A percentile compares a stretch with the other conserved stretches of the same genome.
Evolutionary conservation across 257 asterid genomes (phyloP).

Genomic region (Plectranthus barbatus): DNA sequence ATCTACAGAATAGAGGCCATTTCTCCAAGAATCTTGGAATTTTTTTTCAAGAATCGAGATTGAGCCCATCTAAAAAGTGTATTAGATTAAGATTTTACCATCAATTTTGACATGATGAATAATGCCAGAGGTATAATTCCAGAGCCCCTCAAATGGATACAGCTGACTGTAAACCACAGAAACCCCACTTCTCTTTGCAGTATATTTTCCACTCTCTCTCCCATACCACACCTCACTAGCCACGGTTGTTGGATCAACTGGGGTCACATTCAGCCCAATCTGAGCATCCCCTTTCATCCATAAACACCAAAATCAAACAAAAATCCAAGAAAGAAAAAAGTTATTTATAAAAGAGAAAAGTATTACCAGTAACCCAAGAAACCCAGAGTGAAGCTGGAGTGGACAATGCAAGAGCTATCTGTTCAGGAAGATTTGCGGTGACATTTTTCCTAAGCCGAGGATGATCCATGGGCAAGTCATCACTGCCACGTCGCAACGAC

Average conservation of each 20-base stretch:
- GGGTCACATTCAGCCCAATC: slow-evolving; percentile 66
- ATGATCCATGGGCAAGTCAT: slow-evolving; percentile 74
- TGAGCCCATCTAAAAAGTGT: background rate
- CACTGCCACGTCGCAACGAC: slow-evolving; percentile 59
- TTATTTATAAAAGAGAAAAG: background rate
- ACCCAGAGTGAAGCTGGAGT: slow-evolving; percentile 63
- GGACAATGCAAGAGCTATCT: slow-evolving; percentile 68
- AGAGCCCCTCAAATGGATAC: slow-evolving; percentile 74
- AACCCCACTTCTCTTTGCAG: slow-evolving; percentile 36
- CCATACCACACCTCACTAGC: slow-evolving; percentile 82
- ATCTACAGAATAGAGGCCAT: background rate
- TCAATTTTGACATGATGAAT: slow-evolving; percentile 73
- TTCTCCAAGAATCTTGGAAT: background rate
- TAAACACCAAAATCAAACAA: background rate
- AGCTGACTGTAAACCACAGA: slow-evolving; percentile 63
- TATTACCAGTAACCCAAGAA: slow-evolving; percentile 86
- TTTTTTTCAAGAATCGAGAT: no score
- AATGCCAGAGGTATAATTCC: slow-evolving; percentile 79
- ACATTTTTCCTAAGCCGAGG: slow-evolving; percentile 53
- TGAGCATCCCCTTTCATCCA: slow-evolving; percentile 45
- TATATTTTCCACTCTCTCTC: slow-evolving; percentile 42
- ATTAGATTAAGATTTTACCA: slow-evolving; percentile 37
- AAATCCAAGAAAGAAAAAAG: background rate
- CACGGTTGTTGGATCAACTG: slow-evolving; percentile 55
- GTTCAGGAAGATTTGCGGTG: slow-evolving; percentile 59